Evolutionary conservation across 495 filamentous ascomycete species (phyloP), one percentile per base, ranked within the genome.

Genomic region (Hypoxylon cercidicola): DNA sequence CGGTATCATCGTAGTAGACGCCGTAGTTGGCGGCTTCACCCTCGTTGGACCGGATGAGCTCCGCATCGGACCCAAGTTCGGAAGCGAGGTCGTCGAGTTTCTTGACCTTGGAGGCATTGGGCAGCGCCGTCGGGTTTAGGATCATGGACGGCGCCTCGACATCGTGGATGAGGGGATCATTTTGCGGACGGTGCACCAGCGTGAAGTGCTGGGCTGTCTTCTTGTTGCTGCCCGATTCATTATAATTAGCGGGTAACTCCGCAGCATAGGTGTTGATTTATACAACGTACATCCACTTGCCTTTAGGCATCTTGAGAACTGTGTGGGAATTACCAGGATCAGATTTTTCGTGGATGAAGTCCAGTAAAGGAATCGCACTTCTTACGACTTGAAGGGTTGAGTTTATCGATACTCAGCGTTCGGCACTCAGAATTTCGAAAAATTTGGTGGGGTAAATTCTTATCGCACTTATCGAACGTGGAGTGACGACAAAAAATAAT

Each of bases 1-100:
- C 84, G 54, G 92, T 90, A 76, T 99, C 95, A 72, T 88, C 86
- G 70, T 72, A 88, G 84, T 90, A 97, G 58, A 99, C 83, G 48
- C 96, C 96, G 75, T 97, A 85, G 75, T 91, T 91, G 60, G 96
- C 95, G 4, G 96, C 96, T 75, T 98, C 93, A 62, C 96, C 96
- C 76, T 98, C 96, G 77, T 99, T 97, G 43, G 84, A 82, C 68
- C 93, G 88, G 57, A 97, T 81, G 39, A 74, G 74, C 25, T 70
- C 65, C 18, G 77, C 82, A 16, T 85, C 80, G 45, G 79, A 73
- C 7, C 90, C 89, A 46, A 98, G 89, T 74, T 97, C 92, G 5
- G 84, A 83, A 41, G 89, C 86, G 10, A 98, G 84, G 59, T 97
- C 92, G 52, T 79, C 77, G 1, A 93, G 83, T 53, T 84, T 82